Evolutionary conservation across 2,329 filamentous ascomycete species (phyloP).

Genomic region (Colletotrichum lini): DNA sequence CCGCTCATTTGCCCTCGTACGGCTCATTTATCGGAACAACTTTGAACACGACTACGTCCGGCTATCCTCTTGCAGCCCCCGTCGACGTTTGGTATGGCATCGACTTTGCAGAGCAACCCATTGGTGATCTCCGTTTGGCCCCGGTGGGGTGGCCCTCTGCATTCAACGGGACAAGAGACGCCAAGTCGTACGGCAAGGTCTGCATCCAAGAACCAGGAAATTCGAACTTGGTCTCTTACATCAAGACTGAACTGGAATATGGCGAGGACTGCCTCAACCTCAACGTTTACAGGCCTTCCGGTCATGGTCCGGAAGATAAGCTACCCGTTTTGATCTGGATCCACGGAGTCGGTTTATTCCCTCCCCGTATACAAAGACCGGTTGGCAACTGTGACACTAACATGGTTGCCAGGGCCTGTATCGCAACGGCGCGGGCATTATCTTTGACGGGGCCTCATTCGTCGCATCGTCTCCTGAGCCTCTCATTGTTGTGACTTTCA

Average conservation of each 20-base stretch:
- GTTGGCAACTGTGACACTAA: background rate
- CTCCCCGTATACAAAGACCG: too few relatives aligned
- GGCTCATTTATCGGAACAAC: constrained; percentile 21
- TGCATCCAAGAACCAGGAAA: constrained; percentile 30
- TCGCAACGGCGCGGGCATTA: constrained; percentile 33
- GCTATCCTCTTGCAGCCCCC: constrained; percentile 14
- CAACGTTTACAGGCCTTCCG: constrained; percentile 34
- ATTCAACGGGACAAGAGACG: constrained; percentile 13
- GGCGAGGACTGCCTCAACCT: constrained; percentile 39
- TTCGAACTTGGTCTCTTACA: constrained; percentile 22
- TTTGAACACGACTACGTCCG: constrained; percentile 16
- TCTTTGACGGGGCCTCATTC: constrained; percentile 45
- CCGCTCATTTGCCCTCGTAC: background rate
- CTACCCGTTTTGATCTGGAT: constrained; percentile 43
- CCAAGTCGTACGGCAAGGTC: constrained; percentile 17
- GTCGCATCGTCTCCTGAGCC: constrained; percentile 46
- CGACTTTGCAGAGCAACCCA: constrained; percentile 23
- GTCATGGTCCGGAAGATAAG: constrained; percentile 15
- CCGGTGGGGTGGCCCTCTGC: constrained; percentile 11
- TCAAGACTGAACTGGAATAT: constrained; percentile 6
- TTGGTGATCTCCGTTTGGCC: constrained; percentile 6
- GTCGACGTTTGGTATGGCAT: constrained; percentile 32
- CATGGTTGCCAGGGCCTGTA: background rate
- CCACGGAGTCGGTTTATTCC: constrained; percentile 30
- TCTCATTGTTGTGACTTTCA: constrained; percentile 48